phyloP scores from a whole-genome alignment of 495 filamentous ascomycete genomes.

The Lineolata rhizophorae region DNA sequence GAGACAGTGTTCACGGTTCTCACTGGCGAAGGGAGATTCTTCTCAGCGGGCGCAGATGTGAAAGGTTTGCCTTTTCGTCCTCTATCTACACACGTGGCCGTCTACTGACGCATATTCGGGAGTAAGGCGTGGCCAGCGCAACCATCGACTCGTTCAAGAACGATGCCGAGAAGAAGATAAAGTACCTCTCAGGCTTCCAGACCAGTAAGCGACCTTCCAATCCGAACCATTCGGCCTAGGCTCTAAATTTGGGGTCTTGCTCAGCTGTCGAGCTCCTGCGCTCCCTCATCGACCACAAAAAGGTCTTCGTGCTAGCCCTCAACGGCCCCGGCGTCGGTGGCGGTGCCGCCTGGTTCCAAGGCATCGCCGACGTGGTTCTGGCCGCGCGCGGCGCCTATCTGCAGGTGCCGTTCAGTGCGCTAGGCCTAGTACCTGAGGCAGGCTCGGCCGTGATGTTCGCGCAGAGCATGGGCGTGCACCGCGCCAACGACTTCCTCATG shows the following conservation, averaged over 20 bases:
- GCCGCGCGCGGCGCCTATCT: conserved; percentile 11
- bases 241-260: background rate
- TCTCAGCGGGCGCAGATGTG: conserved; percentile 16
- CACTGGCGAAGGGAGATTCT: conserved; percentile 16
- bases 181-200: background rate
- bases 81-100: background rate
- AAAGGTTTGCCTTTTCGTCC: conserved; percentile 6
- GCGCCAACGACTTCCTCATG: conserved; percentile 18
- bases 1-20: conserved; percentile 15
- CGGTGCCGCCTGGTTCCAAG: conserved; percentile 16
- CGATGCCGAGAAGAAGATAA: conserved; percentile 11
- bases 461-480: conserved; percentile 15
- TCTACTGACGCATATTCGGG: background rate
- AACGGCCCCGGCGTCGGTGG: conserved; percentile 17
- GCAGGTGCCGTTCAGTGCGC: conserved; percentile 15
- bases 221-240: background rate
- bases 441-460: conserved; percentile 15
- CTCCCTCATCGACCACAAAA: conserved; percentile 17
- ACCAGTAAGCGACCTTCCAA: background rate
- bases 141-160: conserved; percentile 7
- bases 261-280: conserved; percentile 14
- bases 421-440: conserved; percentile 16
- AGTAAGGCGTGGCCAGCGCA: background rate
- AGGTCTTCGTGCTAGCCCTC: conserved; percentile 16
- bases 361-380: conserved; percentile 15